Base-by-base conservation (phyloP, 129 eudicot species). In the Ambrosia artemisiifolia region DNA sequence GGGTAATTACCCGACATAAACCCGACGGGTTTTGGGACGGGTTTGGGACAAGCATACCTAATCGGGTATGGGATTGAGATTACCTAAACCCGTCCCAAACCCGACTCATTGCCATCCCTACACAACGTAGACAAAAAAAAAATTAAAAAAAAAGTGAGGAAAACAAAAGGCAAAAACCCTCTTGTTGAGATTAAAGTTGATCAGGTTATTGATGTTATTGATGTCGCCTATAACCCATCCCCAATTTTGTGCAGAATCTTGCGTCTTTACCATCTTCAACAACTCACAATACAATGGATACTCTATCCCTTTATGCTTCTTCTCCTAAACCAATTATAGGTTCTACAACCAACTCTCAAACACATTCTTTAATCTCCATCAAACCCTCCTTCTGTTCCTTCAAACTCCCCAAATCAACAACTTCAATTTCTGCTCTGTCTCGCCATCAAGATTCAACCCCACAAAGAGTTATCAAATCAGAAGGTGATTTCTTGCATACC, bases 241-340 rank as follows among this genome's bases (percentile, higher is more conserved):
- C 14, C 17, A 28, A 40, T 30, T 47, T 44, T 59, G 18, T 19
- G 5, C 11, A 14, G 54, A 1, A 32, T 59, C 18, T 2, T 65
- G 16, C n/a, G 6, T 18, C 6, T 7, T 50, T 16, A 0, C 14
- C 7, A 43, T 56, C 54, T 42, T 42, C 6, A 13, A n/a, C 14
- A 47, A 5, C 19, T 62, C 63, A 30, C 76, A 44, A 77, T 40
- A 6, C 47, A 28, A 87, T 87, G 94, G 94, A 87, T 61, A 79
- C 67, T 65, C 76, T 63, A 32, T 75, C 81, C 55, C 44, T 84
- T 47, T 81, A 42, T 36, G 67, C 87, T 13, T 82, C 93, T 4
- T 82, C 88, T 44, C 87, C 80, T 16, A 77, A 70, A 69, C 68
- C 65, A 16, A 74, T 84, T 20, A 14, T 84, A 71, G 89, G 94